A percentile compares a stretch with the other conserved stretches of the same genome.
phyloP scores from a whole-genome alignment of 768 basidiomycete genomes.

The Lactarius tabidus region DNA sequence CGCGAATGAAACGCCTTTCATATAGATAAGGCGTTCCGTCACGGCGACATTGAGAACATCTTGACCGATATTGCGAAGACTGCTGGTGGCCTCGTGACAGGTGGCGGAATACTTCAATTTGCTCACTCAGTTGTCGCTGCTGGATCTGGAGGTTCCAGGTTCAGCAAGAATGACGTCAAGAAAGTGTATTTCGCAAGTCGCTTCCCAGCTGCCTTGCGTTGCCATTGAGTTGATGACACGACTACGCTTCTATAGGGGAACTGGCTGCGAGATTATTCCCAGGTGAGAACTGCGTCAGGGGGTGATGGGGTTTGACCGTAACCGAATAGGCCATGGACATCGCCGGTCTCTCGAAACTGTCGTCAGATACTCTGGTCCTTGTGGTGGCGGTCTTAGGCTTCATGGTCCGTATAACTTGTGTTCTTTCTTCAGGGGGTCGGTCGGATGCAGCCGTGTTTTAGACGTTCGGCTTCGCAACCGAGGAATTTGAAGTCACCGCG shows the following conservation, averaged over 20 bases:
- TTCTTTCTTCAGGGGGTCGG: neutral
- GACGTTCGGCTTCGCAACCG: slow-evolving; percentile 62
- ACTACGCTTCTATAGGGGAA: slow-evolving; percentile 43
- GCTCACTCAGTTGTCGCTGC: slow-evolving; percentile 44
- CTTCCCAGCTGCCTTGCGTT: neutral
- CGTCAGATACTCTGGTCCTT: slow-evolving; percentile 58
- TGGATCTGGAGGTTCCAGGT: slow-evolving; percentile 53
- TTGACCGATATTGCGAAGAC: slow-evolving; percentile 57
- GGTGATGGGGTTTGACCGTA: slow-evolving; percentile 6
- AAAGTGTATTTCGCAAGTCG: slow-evolving; percentile 57
- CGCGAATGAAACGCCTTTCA: slow-evolving; percentile 1
- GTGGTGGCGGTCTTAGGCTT: slow-evolving; percentile 57
- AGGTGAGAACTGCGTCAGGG: slow-evolving; percentile 34
- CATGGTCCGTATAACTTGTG: slow-evolving; percentile 36
- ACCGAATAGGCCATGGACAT: slow-evolving; percentile 60
- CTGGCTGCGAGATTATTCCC: slow-evolving; percentile 69
- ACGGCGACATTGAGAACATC: slow-evolving; percentile 73
- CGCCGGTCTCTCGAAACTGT: slow-evolving; percentile 61
- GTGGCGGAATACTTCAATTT: slow-evolving; percentile 47
- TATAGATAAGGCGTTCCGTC: slow-evolving; percentile 68
- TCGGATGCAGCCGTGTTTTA: slow-evolving; percentile 26
- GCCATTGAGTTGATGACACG: neutral
- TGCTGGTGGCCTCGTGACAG: slow-evolving; percentile 43
- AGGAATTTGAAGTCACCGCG: slow-evolving; percentile 67
- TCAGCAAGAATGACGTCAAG: slow-evolving; percentile 61